Base-by-base conservation (phyloP, 192 early-diverging fungal genomes). In the Rhizoclosmatium sp. region DNA sequence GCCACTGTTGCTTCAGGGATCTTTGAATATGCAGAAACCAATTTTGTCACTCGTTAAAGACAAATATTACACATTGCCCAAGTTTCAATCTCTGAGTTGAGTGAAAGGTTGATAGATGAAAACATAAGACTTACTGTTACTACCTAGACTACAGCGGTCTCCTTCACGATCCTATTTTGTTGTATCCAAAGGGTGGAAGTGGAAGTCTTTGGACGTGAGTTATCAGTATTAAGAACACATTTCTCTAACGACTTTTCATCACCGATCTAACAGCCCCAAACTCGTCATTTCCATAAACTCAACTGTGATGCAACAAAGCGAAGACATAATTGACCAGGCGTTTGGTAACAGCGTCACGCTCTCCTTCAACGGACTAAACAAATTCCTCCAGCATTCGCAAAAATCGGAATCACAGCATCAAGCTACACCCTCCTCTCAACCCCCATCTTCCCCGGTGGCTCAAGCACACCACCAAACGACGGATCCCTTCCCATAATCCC, bases 401-500 rank as follows among this genome's bases (percentile, higher is more conserved):
- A 16, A 16, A 54, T 54, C 5, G 51, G 51, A 7, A 7, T 54
- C 9, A 12, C 51, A 12, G 16, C 5, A 54, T 19, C 47, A 47
- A 69, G 21, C 10, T 69, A 69, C 44, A 4, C 4, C 14, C 5
- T 41, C 23, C 39, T 47, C 10, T 0, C 5, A 42, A 19, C 67
- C 5, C 46, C 46, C 9, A 23, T 69, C 10, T 69, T 69, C 23
- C 41, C 41, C 10, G 67, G 67, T 0, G 67, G 67, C 14, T 19
- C 16, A 69, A 21, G n/a, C 41, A 40, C 12, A 7, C 67, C 67
- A 0, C 67, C 67, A 12, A 69, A 69, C 47, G 67, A 69, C 41
- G 67, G 67, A 46, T 69, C 21, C 5, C 39, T 69, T 69, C 44
- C 67, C 5, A 69, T 69, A 14, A 47, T 69, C 44, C 67, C 67